Conservation (phyloP, 139 green algal species). For the Coelastrella sp. region DNA sequence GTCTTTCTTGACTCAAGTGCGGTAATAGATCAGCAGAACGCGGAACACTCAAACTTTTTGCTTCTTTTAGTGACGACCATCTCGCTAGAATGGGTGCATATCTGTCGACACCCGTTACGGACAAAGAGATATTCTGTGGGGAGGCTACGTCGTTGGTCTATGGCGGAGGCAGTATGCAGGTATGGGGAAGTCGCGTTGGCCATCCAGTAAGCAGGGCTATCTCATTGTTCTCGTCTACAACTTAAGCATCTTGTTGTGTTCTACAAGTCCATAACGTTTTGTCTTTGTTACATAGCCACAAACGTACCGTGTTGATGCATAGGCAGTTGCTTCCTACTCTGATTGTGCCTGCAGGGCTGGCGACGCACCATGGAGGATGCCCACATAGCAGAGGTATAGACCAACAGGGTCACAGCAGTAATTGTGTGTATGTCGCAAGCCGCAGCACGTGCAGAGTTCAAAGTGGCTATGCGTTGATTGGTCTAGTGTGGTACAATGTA, state of each 20-base stretch:
- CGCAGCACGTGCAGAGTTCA: not conserved
- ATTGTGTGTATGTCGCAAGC: conserved; percentile 7
- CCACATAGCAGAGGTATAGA: conserved; percentile 66
- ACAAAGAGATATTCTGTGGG: conserved; percentile 79
- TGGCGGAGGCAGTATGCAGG: conserved; percentile 82
- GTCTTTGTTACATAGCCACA: not conserved
- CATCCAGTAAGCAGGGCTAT: not conserved
- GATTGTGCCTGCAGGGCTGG: conserved; percentile 78
- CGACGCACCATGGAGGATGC: conserved; percentile 83
- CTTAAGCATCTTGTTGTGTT: not conserved
- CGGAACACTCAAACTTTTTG: not conserved
- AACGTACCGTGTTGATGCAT: no score
- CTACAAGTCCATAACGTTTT: not conserved
- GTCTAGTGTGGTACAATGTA: not conserved
- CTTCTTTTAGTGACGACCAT: not conserved
- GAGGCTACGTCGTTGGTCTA: conserved; percentile 63
- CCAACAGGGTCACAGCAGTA: conserved; percentile 39
- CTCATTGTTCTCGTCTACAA: not conserved
- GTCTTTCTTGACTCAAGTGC: not conserved
- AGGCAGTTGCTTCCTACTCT: not conserved
- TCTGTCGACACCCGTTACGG: conserved; percentile 74
- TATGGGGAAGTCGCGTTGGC: not conserved
- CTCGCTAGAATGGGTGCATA: conserved; percentile 80
- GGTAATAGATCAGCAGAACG: not conserved
- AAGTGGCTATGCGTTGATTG: not conserved